These are phyloP conservation scores for Aspergillus sp. DNA, from an alignment of 2,329 filamentous ascomycete genomes.

Conservation along the genomic window DNA sequence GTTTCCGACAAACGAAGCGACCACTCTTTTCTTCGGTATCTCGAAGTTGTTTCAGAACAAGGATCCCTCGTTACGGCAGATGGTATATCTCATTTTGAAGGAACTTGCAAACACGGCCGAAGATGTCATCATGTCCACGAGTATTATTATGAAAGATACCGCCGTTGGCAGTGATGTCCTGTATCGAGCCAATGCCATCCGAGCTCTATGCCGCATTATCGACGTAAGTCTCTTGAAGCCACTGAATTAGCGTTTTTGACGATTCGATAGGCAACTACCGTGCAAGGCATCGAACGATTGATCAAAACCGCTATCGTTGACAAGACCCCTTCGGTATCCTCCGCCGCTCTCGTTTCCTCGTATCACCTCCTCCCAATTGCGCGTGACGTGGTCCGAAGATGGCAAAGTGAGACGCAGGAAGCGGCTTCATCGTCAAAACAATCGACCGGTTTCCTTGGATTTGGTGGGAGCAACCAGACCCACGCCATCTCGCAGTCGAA, in stretches of 20 bases:
- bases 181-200: slow-evolving; percentile 92
- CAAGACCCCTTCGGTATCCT: slow-evolving; percentile 96
- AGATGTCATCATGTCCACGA: slow-evolving; percentile 99
- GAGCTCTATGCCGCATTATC: slow-evolving; percentile 93
- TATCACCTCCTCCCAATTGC: slow-evolving; percentile 97
- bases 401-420: slow-evolving; percentile 98
- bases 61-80: slow-evolving; percentile 94
- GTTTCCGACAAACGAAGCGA: slow-evolving; percentile 96
- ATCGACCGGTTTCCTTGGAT: slow-evolving; percentile 86
- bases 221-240: slow-evolving; percentile 61
- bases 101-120: slow-evolving; percentile 93
- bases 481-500: slow-evolving; percentile 76
- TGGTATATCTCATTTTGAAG: slow-evolving; percentile 98
- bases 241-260: slow-evolving; percentile 15
- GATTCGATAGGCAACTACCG: slow-evolving; percentile 72
- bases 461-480: slow-evolving; percentile 75
- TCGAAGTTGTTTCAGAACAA: slow-evolving; percentile 99
- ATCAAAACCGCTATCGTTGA: slow-evolving; percentile 99
- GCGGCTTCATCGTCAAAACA: slow-evolving; percentile 89
- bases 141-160: slow-evolving; percentile 99
- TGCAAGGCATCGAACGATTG: slow-evolving; percentile 95
- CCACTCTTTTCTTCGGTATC: slow-evolving; percentile 96
- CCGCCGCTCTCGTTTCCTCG: slow-evolving; percentile 90
- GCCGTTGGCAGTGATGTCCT: slow-evolving; percentile 91
- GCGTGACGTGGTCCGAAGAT: slow-evolving; percentile 90